A percentile compares a stretch with the other conserved stretches of the same genome.
Evolutionary conservation across 306 rosid species (phyloP).

Genomic region (Psophocarpus tetragonolobus): DNA sequence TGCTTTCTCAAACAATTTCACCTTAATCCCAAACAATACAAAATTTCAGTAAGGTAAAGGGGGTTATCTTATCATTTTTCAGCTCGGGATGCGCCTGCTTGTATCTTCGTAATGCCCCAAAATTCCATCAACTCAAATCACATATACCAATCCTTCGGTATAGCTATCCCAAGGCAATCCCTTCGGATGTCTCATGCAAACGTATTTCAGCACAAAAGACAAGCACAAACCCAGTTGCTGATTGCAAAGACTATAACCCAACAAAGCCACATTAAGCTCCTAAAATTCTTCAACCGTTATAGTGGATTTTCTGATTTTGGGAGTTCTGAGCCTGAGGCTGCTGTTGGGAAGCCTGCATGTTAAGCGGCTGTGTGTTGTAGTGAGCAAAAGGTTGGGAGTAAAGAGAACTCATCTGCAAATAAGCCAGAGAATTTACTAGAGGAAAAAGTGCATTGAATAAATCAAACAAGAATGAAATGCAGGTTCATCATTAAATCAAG

Average conservation of each 20-base stretch:
- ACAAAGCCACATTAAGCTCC: conserved; percentile 57
- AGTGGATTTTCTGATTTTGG: conserved; percentile 92
- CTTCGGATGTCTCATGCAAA: conserved; percentile 54
- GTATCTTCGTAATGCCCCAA: conserved; percentile 56
- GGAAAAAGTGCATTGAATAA: background rate
- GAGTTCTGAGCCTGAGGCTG: conserved; percentile 85
- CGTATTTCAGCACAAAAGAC: conserved; percentile 63
- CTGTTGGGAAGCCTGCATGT: conserved; percentile 80
- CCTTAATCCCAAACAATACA: conserved; percentile 64
- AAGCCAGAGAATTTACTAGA: conserved; percentile 1
- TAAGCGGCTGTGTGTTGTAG: conserved; percentile 89
- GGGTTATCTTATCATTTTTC: conserved; percentile 77
- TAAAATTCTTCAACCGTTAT: conserved; percentile 68
- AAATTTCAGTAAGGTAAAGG: conserved; percentile 68
- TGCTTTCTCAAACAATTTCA: conserved; percentile 48
- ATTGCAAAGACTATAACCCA: conserved; percentile 93
- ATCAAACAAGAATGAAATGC: conserved; percentile 7
- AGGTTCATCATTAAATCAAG: conserved; percentile 8
- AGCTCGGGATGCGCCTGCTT: conserved; percentile 73
- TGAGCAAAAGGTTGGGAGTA: conserved; percentile 97
- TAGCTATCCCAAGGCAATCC: conserved; percentile 53
- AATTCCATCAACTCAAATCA: conserved; percentile 53
- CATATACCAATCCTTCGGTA: conserved; percentile 51
- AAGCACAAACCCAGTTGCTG: conserved; percentile 86
- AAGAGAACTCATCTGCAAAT: conserved; percentile 82